Percentiles rank a stretch among this genome's conserved stretches.
Conservation (phyloP, 371 early-diverging fungal species). For the Blakeslea trispora region DNA sequence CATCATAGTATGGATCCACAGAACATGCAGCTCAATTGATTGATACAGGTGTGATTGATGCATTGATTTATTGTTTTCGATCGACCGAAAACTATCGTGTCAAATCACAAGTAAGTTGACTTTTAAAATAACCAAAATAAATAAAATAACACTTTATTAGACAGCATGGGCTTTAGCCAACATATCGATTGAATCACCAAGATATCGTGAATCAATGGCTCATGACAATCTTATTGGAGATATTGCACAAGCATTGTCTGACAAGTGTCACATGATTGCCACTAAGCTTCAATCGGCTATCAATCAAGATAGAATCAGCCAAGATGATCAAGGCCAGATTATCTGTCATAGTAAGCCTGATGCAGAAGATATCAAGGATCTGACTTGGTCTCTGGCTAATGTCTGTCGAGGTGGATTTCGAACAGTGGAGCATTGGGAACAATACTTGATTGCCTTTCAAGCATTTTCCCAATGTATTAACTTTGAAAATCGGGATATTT, state of each 20-base stretch:
- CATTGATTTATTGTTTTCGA: constrained; percentile 24
- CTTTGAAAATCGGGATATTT: constrained; percentile 36
- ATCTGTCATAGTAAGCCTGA: constrained; percentile 8
- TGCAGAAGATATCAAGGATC: constrained; percentile 19
- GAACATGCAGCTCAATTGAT: constrained; percentile 36
- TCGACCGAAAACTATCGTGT: constrained; percentile 10
- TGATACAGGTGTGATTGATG: constrained; percentile 33
- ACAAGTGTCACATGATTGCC: constrained; percentile 12
- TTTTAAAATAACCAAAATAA: too few relatives aligned
- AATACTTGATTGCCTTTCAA: constrained; percentile 40
- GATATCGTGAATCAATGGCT: constrained; percentile 19
- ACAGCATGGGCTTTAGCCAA: constrained; percentile 31
- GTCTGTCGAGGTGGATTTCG: constrained; percentile 29
- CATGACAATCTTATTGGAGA: constrained; percentile 16
- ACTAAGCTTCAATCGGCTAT: constrained; percentile 7
- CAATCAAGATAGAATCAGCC: constrained; percentile 2
- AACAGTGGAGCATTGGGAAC: constrained; percentile 16
- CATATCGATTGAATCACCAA: constrained; percentile 24
- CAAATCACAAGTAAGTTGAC: constrained; percentile 20
- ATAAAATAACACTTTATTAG: too few relatives aligned
- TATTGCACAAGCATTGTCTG: constrained; percentile 10
- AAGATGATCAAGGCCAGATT: constrained; percentile 1
- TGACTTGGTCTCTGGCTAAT: constrained; percentile 29
- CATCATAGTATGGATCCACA: constrained; percentile 36
- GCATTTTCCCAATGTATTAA: constrained; percentile 37